These are phyloP conservation scores for Beauveria varroae DNA, from an alignment of 2,329 filamentous ascomycete species.

Conservation along the genomic window DNA sequence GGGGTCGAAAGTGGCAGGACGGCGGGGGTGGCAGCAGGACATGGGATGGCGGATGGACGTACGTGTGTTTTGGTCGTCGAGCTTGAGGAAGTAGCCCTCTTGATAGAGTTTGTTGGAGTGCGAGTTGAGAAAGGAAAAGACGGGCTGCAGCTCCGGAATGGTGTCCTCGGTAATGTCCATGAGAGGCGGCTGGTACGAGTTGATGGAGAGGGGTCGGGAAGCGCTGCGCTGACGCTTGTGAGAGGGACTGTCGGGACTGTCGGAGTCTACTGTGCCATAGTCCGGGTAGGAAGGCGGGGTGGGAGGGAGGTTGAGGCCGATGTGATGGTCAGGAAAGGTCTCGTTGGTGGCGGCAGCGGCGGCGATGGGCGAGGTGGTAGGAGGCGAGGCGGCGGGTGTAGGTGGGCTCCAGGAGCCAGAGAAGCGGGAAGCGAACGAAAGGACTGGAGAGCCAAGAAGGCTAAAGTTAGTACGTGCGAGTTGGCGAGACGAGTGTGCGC, in stretches of 20 bases:
- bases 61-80: slow-evolving; percentile 92
- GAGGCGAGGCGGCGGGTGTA: slow-evolving; percentile 38
- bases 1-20: not conserved
- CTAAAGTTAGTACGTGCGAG: not conserved
- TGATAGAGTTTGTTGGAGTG: slow-evolving; percentile 96
- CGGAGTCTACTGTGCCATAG: slow-evolving; percentile 25
- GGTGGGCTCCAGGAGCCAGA: slow-evolving; percentile 40
- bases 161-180: slow-evolving; percentile 83
- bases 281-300: slow-evolving; percentile 31
- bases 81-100: slow-evolving; percentile 94
- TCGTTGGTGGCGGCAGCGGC: slow-evolving; percentile 32
- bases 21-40: not conserved
- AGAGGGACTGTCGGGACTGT: slow-evolving; percentile 32
- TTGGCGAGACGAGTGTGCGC: too few species aligned
- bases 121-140: slow-evolving; percentile 89
- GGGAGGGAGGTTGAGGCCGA: slow-evolving; percentile 29
- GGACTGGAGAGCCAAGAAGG: slow-evolving; percentile 44
- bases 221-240: slow-evolving; percentile 38
- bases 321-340: slow-evolving; percentile 29
- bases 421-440: slow-evolving; percentile 83
- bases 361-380: slow-evolving; percentile 27
- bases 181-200: slow-evolving; percentile 75
- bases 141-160: slow-evolving; percentile 84
- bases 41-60: slow-evolving; percentile 29
- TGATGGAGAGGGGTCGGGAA: slow-evolving; percentile 76